phyloP scores from a whole-genome alignment of 371 early-diverging fungal genomes.

The Batkoa obscura region DNA sequence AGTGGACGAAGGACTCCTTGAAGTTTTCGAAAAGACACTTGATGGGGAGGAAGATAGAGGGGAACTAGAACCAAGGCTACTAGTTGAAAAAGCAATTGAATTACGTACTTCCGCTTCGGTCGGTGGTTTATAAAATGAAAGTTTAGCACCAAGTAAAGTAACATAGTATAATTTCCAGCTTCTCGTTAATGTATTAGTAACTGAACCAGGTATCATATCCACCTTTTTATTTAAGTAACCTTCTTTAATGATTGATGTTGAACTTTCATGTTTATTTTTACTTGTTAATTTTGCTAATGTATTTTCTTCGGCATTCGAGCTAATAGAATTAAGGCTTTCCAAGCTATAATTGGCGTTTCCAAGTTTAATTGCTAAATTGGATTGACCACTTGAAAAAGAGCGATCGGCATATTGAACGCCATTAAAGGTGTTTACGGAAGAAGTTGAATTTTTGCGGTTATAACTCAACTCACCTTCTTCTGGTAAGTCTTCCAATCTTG shows the following conservation, averaged over 20 bases:
- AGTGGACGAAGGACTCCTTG: conserved; percentile 1
- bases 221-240: conserved; percentile 44
- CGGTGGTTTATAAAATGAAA: conserved; percentile 57
- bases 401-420: neutral
- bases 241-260: conserved; percentile 15
- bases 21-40: conserved; percentile 7
- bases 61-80: conserved; percentile 14
- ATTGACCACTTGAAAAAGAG: neutral
- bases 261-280: neutral
- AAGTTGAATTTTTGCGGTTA: neutral
- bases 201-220: conserved; percentile 30
- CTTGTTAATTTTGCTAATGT: neutral
- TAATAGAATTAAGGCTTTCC: neutral
- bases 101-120: conserved; percentile 32
- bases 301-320: neutral
- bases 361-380: neutral
- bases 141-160: conserved; percentile 52
- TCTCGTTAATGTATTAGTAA: conserved; percentile 27
- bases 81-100: conserved; percentile 26
- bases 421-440: conserved; percentile 6
- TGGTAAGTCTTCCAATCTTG: neutral
- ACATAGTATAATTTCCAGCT: conserved; percentile 67
- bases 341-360: neutral
- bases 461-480: neutral
- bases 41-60: conserved; percentile 7